Base-by-base conservation (phyloP, 2,329 filamentous ascomycete species). In the Dothistroma septosporum region DNA sequence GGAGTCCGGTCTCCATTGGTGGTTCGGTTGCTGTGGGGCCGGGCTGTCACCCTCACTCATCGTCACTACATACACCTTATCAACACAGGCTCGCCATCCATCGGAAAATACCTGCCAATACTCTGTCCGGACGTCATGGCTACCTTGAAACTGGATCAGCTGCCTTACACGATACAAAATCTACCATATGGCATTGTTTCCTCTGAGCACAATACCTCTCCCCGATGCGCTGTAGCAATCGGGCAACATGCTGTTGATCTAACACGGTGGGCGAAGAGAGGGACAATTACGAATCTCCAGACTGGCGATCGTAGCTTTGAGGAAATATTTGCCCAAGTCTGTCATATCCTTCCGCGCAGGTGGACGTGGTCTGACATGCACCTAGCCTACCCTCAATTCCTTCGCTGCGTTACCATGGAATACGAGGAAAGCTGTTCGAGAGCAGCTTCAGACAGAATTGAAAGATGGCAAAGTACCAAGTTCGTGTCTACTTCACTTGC, bases 381-480 rank as follows among this genome's bases (percentile, higher is more conserved):
- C 32, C 6, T 28, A 79, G 65, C 54, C 72, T 4, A 74, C 75
- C 1, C 72, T 85, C 24, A 85, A 85, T 64, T 70, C 72, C 0
- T 82, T 83, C 60, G 82, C 82, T 2, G 75, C 79, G 0, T 72
- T 83, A 1, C 70, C 77, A 4, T 76, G 75, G 63, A 2, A 67
- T 70, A 12, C 65, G 72, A 54, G 71, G 9, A 66, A 73, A 49
- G 61, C 64, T n/a, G 75, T 82, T 1, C 76, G 82, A 52, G 62
- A 62, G n/a, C 71, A 72, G 21, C 73, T 83, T 21, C 78, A 77
- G 67, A 32, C 67, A 33, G 47, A 75, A 62, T 65, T 76, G 60
- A 41, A 68, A 21, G 65, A 68, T n/a, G 55, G 63, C 44, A 65
- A 70, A 21, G 59, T 73, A 11, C 63, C 69, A 6, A 61, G 69